phyloP scores from a whole-genome alignment of 495 filamentous ascomycete species.

The Pseudotulostoma volvatum region DNA sequence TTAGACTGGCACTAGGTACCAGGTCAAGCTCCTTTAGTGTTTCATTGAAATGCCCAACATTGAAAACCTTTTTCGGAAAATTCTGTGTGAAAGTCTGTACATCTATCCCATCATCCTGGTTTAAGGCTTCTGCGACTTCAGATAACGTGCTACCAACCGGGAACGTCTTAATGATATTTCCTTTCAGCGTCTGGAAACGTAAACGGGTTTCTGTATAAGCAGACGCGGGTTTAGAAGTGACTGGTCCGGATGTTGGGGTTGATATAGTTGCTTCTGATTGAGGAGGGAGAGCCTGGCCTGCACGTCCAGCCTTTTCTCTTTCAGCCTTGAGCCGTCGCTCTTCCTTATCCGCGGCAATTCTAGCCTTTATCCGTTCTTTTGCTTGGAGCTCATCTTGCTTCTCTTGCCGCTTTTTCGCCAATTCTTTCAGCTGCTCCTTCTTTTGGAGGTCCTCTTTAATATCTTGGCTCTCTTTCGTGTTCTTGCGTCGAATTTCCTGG shows the following conservation, averaged over 20 bases:
- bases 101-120: constrained; percentile 42
- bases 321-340: constrained; percentile 71
- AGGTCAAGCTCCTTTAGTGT: constrained; percentile 85
- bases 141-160: constrained; percentile 80
- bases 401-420: constrained; percentile 65
- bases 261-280: constrained; percentile 23
- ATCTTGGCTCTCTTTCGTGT: constrained; percentile 61
- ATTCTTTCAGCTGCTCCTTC: constrained; percentile 84
- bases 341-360: constrained; percentile 82
- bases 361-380: constrained; percentile 73
- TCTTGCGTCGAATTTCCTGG: constrained; percentile 74
- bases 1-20: constrained; percentile 72
- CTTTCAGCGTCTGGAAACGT: constrained; percentile 56
- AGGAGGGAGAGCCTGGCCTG: constrained; percentile 44
- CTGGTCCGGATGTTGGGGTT: constrained; percentile 24
- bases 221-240: constrained; percentile 38
- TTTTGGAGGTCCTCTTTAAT: constrained; percentile 67
- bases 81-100: constrained; percentile 67
- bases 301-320: constrained; percentile 64
- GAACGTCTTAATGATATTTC: constrained; percentile 68
- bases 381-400: constrained; percentile 77
- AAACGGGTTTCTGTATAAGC: constrained; percentile 68
- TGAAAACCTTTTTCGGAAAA: constrained; percentile 75
- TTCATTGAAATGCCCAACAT: constrained; percentile 67
- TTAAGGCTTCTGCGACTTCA: constrained; percentile 67